These are phyloP conservation scores for Teunomyces kruisii DNA, from an alignment of 805 yeast species.

Conservation along the genomic window DNA sequence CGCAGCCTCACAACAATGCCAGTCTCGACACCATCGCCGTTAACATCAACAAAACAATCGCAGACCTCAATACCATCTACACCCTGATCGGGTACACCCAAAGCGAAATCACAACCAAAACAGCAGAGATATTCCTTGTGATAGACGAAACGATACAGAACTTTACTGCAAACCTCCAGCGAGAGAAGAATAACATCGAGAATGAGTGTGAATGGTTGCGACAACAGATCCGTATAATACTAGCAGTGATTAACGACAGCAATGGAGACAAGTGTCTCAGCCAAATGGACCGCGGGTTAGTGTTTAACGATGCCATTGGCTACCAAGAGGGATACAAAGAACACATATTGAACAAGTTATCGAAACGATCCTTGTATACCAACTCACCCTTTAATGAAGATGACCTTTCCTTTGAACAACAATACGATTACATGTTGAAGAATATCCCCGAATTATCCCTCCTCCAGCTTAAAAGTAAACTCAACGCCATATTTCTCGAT, in stretches of 20 bases:
- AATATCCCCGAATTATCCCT: constrained; percentile 30
- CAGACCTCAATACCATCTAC: constrained; percentile 47
- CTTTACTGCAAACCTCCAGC: constrained; percentile 29
- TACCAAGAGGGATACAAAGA: constrained; percentile 32
- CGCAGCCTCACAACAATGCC: background rate
- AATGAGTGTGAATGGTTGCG: constrained; percentile 47
- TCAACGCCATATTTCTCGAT: constrained; percentile 37
- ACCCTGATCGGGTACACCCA: constrained; percentile 55
- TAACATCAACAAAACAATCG: constrained; percentile 36
- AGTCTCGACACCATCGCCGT: constrained; percentile 31
- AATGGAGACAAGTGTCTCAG: constrained; percentile 26
- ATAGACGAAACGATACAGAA: constrained; percentile 50
- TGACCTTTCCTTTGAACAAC: constrained; percentile 14
- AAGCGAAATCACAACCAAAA: constrained; percentile 49
- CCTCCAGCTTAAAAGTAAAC: constrained; percentile 27
- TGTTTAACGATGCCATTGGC: constrained; percentile 24
- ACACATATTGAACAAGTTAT: constrained; percentile 19
- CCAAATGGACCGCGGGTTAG: constrained; percentile 29
- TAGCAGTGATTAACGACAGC: constrained; percentile 39
- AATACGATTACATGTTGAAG: constrained; percentile 23
- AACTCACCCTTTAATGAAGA: constrained; percentile 27
- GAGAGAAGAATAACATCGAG: constrained; percentile 39
- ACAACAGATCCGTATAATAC: constrained; percentile 40
- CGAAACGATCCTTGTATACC: constrained; percentile 12
- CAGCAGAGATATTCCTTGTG: constrained; percentile 47